Base-by-base conservation (phyloP, 176 grass and related monocot species). In the maize (Zea mays) region DNA sequence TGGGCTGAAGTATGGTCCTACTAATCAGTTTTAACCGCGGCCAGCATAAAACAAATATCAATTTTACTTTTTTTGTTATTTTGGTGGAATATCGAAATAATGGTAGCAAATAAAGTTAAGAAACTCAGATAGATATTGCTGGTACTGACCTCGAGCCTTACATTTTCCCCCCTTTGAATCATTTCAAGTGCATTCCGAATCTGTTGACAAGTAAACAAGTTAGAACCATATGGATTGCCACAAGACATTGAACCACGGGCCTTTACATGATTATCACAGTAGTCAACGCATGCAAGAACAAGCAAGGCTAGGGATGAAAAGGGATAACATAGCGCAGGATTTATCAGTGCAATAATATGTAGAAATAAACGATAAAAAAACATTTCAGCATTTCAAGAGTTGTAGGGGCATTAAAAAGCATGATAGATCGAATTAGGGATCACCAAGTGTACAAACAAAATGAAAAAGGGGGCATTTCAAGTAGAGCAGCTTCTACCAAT, bases 131-230 rank as follows among this genome's bases (percentile, higher is more conserved):
- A 3, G 27, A 7, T 35, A 60, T 60, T 7, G 17, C 3, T 69
- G 48, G 62, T 62, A 80, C 86, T 84, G 9, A 90, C 89, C 89
- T 90, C 85, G 7, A 90, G 65, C 77, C 85, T 71, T 20, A 90
- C 65, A 77, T 90, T 87, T 62, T 77, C 85, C 44, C 89, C 85
- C 59, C 85, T 71, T 0, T 86, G 81, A 60, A 87, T 73, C 81
- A 84, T 84, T 84, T 87, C 81, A 56, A 90, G 72, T 45, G 89
- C 89, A 69, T 77, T 90, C 35, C 81, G 81, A 20, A 90, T 87
- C 81, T 90, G 85, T 43, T 67, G 34, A 81, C 55, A 67, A 49
- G 54, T 59, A 69, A 73, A 73, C 13, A n/a, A n/a, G n/a, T n/a
- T n/a, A n/a, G n/a, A n/a, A n/a, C n/a, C n/a, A n/a, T n/a, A 49